phyloP scores from a whole-genome alignment of 768 basidiomycete species.

The Tylopilus intermedius region DNA sequence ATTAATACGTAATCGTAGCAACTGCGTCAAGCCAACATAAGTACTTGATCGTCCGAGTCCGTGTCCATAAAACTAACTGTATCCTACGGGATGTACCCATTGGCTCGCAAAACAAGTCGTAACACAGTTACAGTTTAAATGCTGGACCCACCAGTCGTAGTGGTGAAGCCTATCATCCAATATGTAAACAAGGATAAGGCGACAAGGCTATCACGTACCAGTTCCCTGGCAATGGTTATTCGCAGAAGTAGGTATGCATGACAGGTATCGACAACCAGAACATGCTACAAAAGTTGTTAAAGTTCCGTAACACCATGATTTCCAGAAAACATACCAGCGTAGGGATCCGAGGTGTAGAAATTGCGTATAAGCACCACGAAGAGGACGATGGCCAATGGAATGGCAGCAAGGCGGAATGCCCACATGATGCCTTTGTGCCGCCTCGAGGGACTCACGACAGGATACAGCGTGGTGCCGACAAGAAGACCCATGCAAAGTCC shows the following conservation, averaged over 20 bases:
- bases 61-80: background rate
- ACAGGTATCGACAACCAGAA: slow-evolving; percentile 83
- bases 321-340: slow-evolving; percentile 52
- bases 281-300: slow-evolving; percentile 49
- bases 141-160: slow-evolving; percentile 29
- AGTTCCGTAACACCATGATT: background rate
- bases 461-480: slow-evolving; percentile 79
- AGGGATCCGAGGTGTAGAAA: slow-evolving; percentile 86
- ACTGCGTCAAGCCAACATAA: background rate
- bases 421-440: slow-evolving; percentile 71
- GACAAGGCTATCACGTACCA: slow-evolving; percentile 18
- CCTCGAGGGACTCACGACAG: slow-evolving; percentile 77
- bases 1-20: background rate
- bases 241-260: slow-evolving; percentile 74
- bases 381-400: slow-evolving; percentile 71
- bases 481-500: slow-evolving; percentile 84
- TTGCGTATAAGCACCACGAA: slow-evolving; percentile 81
- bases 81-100: background rate
- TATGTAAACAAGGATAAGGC: background rate
- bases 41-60: slow-evolving; percentile 8
- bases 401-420: slow-evolving; percentile 64
- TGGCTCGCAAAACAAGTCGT: background rate
- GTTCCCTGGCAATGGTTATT: slow-evolving; percentile 65
- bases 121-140: slow-evolving; percentile 12
- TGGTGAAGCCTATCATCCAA: slow-evolving; percentile 22